Evolutionary conservation across 768 basidiomycete genomes (phyloP).

Genomic region (Termitomyces sp.): DNA sequence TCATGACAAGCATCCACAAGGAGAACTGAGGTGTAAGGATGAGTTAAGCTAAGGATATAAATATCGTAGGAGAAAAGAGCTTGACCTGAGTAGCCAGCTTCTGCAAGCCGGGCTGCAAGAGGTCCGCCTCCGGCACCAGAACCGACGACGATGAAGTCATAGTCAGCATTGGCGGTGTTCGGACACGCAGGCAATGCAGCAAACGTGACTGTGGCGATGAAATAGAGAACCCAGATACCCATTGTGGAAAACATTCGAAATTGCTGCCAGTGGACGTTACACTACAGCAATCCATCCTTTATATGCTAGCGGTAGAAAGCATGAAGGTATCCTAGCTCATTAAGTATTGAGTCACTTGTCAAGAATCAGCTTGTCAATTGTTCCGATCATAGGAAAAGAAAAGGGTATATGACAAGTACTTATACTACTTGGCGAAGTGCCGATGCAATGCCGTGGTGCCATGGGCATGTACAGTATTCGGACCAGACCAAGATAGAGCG

Average conservation of each 20-base stretch:
- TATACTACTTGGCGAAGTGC: no score
- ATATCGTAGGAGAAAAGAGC: neutral
- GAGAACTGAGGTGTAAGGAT: slow-evolving; percentile 13
- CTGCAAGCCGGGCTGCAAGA: slow-evolving; percentile 19
- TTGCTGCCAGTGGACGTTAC: neutral
- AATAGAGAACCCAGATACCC: neutral
- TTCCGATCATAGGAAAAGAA: no score
- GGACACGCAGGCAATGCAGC: slow-evolving; percentile 10
- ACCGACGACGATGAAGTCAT: slow-evolving; percentile 22
- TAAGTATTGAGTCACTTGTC: no score
- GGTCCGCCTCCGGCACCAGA: slow-evolving; percentile 23
- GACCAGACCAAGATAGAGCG: no score
- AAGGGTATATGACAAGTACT: no score
- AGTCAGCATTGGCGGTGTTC: slow-evolving; percentile 9
- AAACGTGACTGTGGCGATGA: neutral
- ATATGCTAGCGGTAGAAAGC: neutral
- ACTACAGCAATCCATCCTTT: neutral
- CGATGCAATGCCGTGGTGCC: no score
- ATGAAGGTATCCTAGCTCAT: no score
- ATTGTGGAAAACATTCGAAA: neutral
- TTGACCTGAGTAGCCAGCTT: slow-evolving; percentile 19
- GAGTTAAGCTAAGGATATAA: neutral
- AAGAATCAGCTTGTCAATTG: no score
- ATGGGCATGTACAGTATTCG: no score
- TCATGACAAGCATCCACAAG: slow-evolving; percentile 24